Conservation (phyloP, 2,329 filamentous ascomycete species). For the Cytospora leucostoma region DNA sequence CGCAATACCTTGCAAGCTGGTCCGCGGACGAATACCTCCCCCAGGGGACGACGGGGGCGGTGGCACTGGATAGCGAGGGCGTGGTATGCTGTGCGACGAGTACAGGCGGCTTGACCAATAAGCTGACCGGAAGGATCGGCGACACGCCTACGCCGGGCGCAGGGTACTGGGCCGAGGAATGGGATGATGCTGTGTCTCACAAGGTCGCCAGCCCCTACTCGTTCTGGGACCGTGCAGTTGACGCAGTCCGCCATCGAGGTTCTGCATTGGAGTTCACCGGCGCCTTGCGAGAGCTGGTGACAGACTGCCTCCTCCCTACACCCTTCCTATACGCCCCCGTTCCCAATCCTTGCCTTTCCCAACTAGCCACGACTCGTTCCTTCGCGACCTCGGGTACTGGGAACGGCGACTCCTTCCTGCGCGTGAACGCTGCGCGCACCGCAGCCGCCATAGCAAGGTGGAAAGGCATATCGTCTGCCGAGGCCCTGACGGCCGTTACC, state of each 20-base stretch:
- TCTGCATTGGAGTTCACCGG: slow-evolving; percentile 44
- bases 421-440: slow-evolving; percentile 69
- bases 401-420: slow-evolving; percentile 86
- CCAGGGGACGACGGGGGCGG: slow-evolving; percentile 82
- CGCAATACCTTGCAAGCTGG: slow-evolving; percentile 50
- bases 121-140: slow-evolving; percentile 79
- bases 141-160: slow-evolving; percentile 84
- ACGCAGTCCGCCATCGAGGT: slow-evolving; percentile 26
- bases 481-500: slow-evolving; percentile 64
- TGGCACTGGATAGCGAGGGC: slow-evolving; percentile 76
- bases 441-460: slow-evolving; percentile 74
- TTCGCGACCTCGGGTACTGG: slow-evolving; percentile 75
- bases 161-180: slow-evolving; percentile 89
- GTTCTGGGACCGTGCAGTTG: slow-evolving; percentile 23
- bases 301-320: slow-evolving; percentile 62
- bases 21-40: slow-evolving; percentile 68
- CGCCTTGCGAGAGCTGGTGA: slow-evolving; percentile 51
- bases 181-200: slow-evolving; percentile 53
- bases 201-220: neutral
- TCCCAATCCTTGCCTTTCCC: neutral
- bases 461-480: slow-evolving; percentile 49
- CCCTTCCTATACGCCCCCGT: slow-evolving; percentile 45
- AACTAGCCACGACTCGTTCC: slow-evolving; percentile 42
- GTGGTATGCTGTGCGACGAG: slow-evolving; percentile 69
- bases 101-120: slow-evolving; percentile 84